Conservation (phyloP, 2,329 filamentous ascomycete genomes). For the Venturia nashicola region DNA sequence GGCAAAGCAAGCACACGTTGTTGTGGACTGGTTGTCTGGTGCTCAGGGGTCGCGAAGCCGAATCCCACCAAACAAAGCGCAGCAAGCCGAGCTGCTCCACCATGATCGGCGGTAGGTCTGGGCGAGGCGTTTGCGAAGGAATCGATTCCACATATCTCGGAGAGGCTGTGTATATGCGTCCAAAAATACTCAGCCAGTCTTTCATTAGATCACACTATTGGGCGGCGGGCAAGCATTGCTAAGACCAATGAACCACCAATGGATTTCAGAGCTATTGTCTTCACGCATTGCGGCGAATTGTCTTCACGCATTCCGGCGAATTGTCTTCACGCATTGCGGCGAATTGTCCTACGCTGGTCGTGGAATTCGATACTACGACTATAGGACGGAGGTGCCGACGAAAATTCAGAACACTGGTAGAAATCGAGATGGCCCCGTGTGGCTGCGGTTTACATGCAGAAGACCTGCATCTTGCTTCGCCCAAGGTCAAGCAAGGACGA, state of each 20-base stretch:
- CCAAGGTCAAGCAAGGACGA: background rate
- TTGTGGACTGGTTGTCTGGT: background rate
- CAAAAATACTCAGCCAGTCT: background rate
- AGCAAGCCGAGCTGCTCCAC: background rate
- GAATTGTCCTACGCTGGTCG: background rate
- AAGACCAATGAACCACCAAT: background rate
- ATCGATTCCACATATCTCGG: constrained; percentile 3
- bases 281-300: background rate
- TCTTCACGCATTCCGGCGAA: background rate
- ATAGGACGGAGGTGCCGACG: background rate
- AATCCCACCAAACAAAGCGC: background rate
- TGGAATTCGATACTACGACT: background rate
- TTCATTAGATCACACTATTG: background rate
- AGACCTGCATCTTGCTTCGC: background rate
- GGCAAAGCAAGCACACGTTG: background rate
- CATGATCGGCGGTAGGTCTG: background rate
- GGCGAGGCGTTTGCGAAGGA: background rate
- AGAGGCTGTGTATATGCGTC: background rate
- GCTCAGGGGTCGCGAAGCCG: background rate
- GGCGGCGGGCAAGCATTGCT: background rate
- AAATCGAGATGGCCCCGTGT: background rate
- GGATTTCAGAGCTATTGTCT: background rate
- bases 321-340: background rate
- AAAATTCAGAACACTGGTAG: background rate
- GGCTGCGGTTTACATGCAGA: background rate